Evolutionary conservation across 345 rosid species (phyloP).

Genomic region (Eucalyptus cladocalyx): DNA sequence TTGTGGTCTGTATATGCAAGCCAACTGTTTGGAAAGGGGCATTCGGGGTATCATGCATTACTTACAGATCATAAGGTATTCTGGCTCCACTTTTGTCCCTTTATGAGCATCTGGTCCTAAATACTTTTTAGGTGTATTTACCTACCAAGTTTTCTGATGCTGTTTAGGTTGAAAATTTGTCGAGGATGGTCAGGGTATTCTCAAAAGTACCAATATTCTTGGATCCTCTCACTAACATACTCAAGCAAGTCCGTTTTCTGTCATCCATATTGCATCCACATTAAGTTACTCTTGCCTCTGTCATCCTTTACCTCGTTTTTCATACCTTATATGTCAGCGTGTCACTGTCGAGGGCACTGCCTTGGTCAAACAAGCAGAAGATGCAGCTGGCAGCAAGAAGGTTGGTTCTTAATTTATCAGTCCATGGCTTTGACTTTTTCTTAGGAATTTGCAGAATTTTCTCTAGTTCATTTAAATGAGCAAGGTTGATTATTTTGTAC

Average conservation of each 20-base stretch:
- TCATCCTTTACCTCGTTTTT: background rate
- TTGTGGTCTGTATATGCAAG: slow-evolving; percentile 49
- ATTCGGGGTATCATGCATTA: slow-evolving; percentile 79
- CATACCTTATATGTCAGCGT: slow-evolving; percentile 29
- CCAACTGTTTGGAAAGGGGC: slow-evolving; percentile 69
- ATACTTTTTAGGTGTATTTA: background rate
- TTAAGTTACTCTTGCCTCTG: background rate
- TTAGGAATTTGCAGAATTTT: background rate
- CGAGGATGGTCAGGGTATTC: slow-evolving; percentile 89
- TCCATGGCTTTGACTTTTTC: background rate
- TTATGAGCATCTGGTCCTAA: background rate
- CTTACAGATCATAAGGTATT: slow-evolving; percentile 77
- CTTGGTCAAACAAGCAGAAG: slow-evolving; percentile 88
- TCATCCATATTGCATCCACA: background rate
- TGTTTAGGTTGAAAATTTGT: slow-evolving; percentile 74
- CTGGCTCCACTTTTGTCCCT: background rate
- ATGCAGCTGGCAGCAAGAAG: slow-evolving; percentile 59
- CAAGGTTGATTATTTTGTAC: background rate
- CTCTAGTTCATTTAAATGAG: background rate
- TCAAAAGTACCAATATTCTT: slow-evolving; percentile 51
- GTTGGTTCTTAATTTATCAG: background rate
- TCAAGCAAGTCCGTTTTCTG: slow-evolving; percentile 56
- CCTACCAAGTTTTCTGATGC: background rate
- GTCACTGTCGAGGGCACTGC: slow-evolving; percentile 73
- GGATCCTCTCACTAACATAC: slow-evolving; percentile 63